Base-by-base conservation (phyloP, 139 green algal species). In the Chlorella vulgaris region DNA sequence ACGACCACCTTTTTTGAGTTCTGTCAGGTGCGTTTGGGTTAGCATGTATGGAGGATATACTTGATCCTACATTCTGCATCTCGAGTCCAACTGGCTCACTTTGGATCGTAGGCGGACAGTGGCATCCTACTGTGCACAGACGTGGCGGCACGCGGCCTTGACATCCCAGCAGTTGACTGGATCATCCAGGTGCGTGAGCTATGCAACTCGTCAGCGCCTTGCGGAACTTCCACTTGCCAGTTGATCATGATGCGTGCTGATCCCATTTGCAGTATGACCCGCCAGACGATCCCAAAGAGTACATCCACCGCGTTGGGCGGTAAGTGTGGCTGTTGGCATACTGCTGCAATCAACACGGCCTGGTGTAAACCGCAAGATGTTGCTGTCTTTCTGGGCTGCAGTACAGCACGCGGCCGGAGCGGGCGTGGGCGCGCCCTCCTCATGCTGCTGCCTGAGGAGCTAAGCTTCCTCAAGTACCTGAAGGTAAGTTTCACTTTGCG, bases 1-100 rank as follows among this genome's bases (percentile, higher is more conserved):
- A 99, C 96, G 2, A 88, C 93, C 71, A 98, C 97, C 36, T 99
- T 98, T 86, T 96, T 97, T 76, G 96, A 99, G 85, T 99, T 99
- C 88, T 97, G 92, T 86, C 88, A 94, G 76, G 88, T 85, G 51
- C 4, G 62, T n/a, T n/a, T n/a, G n/a, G n/a, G n/a, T n/a, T n/a
- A n/a, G n/a, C n/a, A n/a, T n/a, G n/a, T n/a, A n/a, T n/a, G n/a
- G n/a, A n/a, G n/a, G n/a, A n/a, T n/a, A n/a, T n/a, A n/a, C n/a
- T n/a, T n/a, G n/a, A n/a, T n/a, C n/a, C n/a, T n/a, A n/a, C n/a
- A n/a, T n/a, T n/a, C n/a, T n/a, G n/a, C n/a, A n/a, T n/a, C n/a
- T n/a, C n/a, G n/a, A n/a, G n/a, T n/a, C n/a, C n/a, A n/a, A n/a
- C n/a, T n/a, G n/a, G n/a, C n/a, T n/a, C n/a, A n/a, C n/a, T n/a